Evolutionary conservation across 2,329 filamentous ascomycete genomes (phyloP).

Genomic region (Aspergillus sclerotialis): DNA sequence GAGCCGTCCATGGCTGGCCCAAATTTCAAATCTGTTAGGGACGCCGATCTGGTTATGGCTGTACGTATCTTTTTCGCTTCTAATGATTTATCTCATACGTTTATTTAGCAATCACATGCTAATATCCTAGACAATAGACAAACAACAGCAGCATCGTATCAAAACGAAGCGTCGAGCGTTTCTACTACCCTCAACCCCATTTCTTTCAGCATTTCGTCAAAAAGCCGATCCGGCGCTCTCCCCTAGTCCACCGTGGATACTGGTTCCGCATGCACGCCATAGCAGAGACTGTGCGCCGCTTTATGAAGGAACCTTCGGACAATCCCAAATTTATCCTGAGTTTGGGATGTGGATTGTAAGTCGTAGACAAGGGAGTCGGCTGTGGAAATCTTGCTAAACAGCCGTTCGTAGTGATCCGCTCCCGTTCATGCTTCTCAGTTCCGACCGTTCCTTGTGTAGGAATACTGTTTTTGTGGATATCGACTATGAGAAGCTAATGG

Average conservation of each 20-base stretch:
- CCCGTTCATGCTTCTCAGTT: slow-evolving; percentile 72
- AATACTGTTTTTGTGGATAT: slow-evolving; percentile 70
- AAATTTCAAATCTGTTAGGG: slow-evolving; percentile 28
- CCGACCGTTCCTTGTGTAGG: slow-evolving; percentile 53
- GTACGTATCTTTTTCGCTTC: slow-evolving; percentile 28
- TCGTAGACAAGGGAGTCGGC: slow-evolving; percentile 21
- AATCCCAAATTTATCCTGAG: slow-evolving; percentile 71
- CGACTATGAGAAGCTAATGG: slow-evolving; percentile 75
- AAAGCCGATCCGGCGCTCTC: slow-evolving; percentile 75
- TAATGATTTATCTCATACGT: too few species aligned
- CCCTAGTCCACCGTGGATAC: slow-evolving; percentile 84
- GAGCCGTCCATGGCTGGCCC: slow-evolving; percentile 12
- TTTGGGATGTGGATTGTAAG: slow-evolving; percentile 83
- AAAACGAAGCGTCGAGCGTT: slow-evolving; percentile 82
- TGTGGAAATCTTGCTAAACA: slow-evolving; percentile 18
- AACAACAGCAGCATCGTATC: slow-evolving; percentile 90
- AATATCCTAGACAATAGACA: slow-evolving; percentile 46
- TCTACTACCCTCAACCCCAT: slow-evolving; percentile 76
- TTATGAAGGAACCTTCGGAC: slow-evolving; percentile 53
- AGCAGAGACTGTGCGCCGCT: slow-evolving; percentile 65
- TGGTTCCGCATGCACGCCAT: slow-evolving; percentile 79
- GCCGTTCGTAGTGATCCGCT: slow-evolving; percentile 63
- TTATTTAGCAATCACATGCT: background rate
- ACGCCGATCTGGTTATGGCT: slow-evolving; percentile 49
- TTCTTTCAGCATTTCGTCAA: slow-evolving; percentile 84